Evolutionary conservation across 1,284 basidiomycete genomes (phyloP).

Genomic region (Leccinum subatratum): DNA sequence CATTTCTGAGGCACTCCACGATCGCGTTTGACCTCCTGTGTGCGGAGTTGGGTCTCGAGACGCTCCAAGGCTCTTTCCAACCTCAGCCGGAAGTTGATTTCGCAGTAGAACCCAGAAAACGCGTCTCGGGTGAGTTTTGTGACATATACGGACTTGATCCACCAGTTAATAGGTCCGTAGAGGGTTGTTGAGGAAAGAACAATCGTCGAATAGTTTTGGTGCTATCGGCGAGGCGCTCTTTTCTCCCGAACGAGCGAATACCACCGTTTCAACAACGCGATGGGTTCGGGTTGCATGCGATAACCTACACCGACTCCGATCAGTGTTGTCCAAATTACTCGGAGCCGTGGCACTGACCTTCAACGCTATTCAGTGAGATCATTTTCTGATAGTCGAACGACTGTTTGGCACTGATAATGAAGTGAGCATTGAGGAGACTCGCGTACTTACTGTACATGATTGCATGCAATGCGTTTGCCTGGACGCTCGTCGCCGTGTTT

Average conservation of each 20-base stretch:
- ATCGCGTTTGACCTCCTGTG: constrained; percentile 93
- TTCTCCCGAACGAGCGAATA: constrained; percentile 89
- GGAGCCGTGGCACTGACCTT: constrained; percentile 40
- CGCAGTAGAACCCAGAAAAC: constrained; percentile 82
- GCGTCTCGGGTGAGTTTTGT: constrained; percentile 41
- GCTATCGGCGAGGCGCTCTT: constrained; percentile 69
- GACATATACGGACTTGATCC: constrained; percentile 68
- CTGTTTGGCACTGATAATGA: constrained; percentile 70
- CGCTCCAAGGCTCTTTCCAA: constrained; percentile 84
- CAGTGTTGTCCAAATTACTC: neutral
- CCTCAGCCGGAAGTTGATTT: constrained; percentile 57
- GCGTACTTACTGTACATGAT: constrained; percentile 86
- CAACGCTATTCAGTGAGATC: constrained; percentile 42
- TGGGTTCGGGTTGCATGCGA: constrained; percentile 53
- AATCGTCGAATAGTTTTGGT: constrained; percentile 73
- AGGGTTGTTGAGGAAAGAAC: constrained; percentile 87
- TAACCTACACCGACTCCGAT: constrained; percentile 45
- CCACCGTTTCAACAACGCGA: constrained; percentile 83
- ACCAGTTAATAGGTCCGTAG: constrained; percentile 91
- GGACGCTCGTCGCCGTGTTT: constrained; percentile 54
- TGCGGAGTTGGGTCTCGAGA: constrained; percentile 87
- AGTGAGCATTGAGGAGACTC: constrained; percentile 83
- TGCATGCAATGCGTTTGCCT: constrained; percentile 78
- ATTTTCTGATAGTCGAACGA: constrained; percentile 82
- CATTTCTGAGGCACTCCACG: constrained; percentile 91